phyloP scores from a whole-genome alignment of 176 grass and related monocot species.

The Zoysia japonica region DNA sequence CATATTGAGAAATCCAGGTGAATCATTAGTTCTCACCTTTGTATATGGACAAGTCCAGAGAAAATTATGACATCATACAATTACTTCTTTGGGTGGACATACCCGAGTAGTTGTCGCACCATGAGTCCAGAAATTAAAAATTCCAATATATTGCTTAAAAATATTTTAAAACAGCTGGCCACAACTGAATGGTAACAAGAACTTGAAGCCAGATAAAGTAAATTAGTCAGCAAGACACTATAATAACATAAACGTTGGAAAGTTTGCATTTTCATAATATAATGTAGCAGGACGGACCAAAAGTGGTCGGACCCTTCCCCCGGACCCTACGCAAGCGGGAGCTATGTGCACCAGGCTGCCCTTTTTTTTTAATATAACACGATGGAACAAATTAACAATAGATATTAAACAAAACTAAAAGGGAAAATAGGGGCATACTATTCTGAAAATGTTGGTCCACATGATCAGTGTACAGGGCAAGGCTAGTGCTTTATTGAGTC shows the following conservation, averaged over 20 bases:
- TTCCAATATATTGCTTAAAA: slow-evolving; percentile 3
- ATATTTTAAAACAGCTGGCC: neutral
- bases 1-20: too few relatives aligned
- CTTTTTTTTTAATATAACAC: too few relatives aligned
- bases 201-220: slow-evolving; percentile 5
- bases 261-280: neutral
- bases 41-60: neutral
- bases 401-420: neutral
- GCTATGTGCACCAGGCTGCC: too few relatives aligned
- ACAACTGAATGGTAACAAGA: neutral
- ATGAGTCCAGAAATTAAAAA: neutral
- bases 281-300: neutral
- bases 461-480: slow-evolving; percentile 46
- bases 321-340: too few relatives aligned
- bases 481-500: slow-evolving; percentile 20
- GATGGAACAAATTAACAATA: neutral
- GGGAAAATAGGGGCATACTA: slow-evolving; percentile 53
- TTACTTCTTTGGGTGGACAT: neutral
- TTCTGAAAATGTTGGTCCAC: slow-evolving; percentile 99
- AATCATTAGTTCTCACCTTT: neutral
- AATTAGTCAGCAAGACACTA: neutral
- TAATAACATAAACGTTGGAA: neutral
- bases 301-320: too few relatives aligned
- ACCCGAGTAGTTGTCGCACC: neutral
- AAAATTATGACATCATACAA: neutral